phyloP scores from a whole-genome alignment of 306 rosid genomes.

The Prunus padus region DNA sequence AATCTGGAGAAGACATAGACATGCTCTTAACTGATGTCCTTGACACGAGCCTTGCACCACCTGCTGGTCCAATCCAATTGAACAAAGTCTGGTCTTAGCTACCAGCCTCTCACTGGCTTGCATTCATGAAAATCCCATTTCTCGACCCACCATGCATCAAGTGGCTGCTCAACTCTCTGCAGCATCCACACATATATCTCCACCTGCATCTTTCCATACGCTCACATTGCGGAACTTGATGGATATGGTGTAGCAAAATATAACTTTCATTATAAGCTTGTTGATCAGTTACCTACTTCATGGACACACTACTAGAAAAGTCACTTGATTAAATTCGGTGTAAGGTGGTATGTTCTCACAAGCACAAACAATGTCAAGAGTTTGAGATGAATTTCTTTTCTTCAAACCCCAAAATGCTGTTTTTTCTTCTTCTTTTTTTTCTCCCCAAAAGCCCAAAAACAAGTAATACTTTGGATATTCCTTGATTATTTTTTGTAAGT shows the following conservation, averaged over 20 bases:
- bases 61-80: slow-evolving; percentile 8
- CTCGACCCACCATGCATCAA: slow-evolving; percentile 1
- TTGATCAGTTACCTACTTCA: too few relatives aligned
- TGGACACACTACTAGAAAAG: background rate
- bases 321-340: too few relatives aligned
- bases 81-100: background rate
- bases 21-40: slow-evolving; percentile 38
- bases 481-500: too few relatives aligned
- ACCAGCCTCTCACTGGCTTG: background rate
- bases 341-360: too few relatives aligned
- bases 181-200: background rate
- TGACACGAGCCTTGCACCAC: slow-evolving; percentile 46
- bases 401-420: too few relatives aligned
- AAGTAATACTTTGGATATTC: too few relatives aligned
- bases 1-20: background rate
- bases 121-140: background rate
- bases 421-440: too few relatives aligned
- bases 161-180: background rate
- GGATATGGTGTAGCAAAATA: background rate
- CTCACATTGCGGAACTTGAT: background rate
- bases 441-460: too few relatives aligned
- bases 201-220: background rate
- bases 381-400: too few relatives aligned
- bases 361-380: too few relatives aligned
- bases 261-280: background rate